A percentile compares a stretch with the other conserved stretches of the same genome.
Conservation (phyloP, 208 protist species). For the Porcisia hertigi region DNA sequence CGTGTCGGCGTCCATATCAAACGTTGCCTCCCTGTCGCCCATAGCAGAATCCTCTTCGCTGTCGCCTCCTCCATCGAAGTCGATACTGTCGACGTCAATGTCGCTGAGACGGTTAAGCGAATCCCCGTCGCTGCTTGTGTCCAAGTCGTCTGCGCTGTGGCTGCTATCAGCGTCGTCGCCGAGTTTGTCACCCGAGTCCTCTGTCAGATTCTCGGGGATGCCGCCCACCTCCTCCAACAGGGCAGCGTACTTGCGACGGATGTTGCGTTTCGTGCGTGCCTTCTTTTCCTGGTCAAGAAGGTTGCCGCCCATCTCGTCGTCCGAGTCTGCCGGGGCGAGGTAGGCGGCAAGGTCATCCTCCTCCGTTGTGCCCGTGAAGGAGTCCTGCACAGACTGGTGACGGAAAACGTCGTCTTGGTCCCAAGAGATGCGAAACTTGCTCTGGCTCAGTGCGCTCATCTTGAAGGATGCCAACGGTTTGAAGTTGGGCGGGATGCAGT, state of each 20-base stretch:
- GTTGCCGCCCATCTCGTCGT: slow-evolving; percentile 49
- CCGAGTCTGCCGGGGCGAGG: slow-evolving; percentile 83
- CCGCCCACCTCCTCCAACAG: slow-evolving; percentile 86
- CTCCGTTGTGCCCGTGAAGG: slow-evolving; percentile 83
- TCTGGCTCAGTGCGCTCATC: slow-evolving; percentile 83
- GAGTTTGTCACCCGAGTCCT: background rate
- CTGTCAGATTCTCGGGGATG: slow-evolving; percentile 43
- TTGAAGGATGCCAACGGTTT: slow-evolving; percentile 81
- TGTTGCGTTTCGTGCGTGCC: slow-evolving; percentile 47
- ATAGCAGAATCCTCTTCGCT: slow-evolving; percentile 22
- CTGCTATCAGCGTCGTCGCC: slow-evolving; percentile 15
- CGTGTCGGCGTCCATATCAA: slow-evolving; percentile 80
- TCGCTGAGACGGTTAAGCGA: slow-evolving; percentile 85
- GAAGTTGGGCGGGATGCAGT: slow-evolving; percentile 81
- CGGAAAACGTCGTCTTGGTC: slow-evolving; percentile 91
- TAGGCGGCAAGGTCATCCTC: slow-evolving; percentile 91
- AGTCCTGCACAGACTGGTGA: slow-evolving; percentile 80
- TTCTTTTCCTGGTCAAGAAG: slow-evolving; percentile 27
- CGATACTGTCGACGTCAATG: slow-evolving; percentile 53
- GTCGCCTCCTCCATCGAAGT: slow-evolving; percentile 26
- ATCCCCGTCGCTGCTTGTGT: slow-evolving; percentile 72
- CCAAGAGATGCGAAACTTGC: slow-evolving; percentile 91
- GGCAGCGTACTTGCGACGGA: slow-evolving; percentile 83
- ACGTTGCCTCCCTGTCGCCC: slow-evolving; percentile 75
- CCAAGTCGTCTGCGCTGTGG: slow-evolving; percentile 26